phyloP scores from a whole-genome alignment of 2,329 filamentous ascomycete species.

The Capronia americana region DNA sequence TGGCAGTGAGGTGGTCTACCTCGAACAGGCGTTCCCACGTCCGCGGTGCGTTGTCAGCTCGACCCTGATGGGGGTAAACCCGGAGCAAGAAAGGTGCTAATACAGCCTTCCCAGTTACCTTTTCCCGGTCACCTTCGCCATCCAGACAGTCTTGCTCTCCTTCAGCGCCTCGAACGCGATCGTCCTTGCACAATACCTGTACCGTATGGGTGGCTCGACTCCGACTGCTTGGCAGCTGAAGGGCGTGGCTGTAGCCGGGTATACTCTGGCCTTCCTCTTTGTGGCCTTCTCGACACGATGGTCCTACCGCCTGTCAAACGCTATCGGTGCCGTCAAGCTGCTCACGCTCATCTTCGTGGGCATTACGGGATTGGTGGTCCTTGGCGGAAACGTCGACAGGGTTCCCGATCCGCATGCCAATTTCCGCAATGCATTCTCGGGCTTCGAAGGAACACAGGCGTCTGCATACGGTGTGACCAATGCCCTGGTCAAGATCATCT shows the following conservation, averaged over 20 bases:
- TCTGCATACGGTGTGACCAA: conserved; percentile 61
- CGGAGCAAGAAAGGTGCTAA: background rate
- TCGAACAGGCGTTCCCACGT: conserved; percentile 71
- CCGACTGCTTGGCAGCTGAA: conserved; percentile 69
- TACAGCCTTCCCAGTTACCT: conserved; percentile 53
- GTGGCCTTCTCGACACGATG: conserved; percentile 63
- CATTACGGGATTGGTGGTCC: conserved; percentile 67
- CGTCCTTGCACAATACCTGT: conserved; percentile 69
- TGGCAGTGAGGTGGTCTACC: conserved; percentile 70
- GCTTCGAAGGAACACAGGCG: conserved; percentile 47
- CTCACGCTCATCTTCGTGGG: conserved; percentile 67
- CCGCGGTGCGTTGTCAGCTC: conserved; percentile 50
- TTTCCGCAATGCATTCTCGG: conserved; percentile 60
- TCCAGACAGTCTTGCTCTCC: conserved; percentile 67
- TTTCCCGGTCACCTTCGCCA: conserved; percentile 69
- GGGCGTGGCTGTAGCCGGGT: conserved; percentile 69
- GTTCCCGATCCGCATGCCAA: conserved; percentile 61
- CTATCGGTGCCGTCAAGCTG: conserved; percentile 65
- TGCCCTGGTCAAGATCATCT: conserved; percentile 65
- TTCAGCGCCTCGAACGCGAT: conserved; percentile 72
- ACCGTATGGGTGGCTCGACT: conserved; percentile 58
- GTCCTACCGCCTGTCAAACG: conserved; percentile 63
- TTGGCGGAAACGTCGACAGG: conserved; percentile 58
- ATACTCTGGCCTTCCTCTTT: conserved; percentile 61
- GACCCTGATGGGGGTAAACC: too few relatives aligned